phyloP scores from a whole-genome alignment of 2,329 filamentous ascomycete genomes.

The Juglanconis sp. region DNA sequence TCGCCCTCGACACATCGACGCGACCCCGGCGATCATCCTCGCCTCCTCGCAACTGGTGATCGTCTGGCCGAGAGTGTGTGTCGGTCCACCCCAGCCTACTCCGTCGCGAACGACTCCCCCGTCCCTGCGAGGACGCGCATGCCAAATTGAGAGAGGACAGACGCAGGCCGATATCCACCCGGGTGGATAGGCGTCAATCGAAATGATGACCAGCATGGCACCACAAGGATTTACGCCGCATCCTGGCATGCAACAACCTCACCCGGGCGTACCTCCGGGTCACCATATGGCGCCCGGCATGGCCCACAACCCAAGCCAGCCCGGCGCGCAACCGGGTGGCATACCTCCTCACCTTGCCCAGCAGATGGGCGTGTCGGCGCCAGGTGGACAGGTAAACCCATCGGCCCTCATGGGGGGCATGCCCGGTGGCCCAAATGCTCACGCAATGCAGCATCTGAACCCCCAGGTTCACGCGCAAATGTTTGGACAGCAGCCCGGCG shows the following conservation, averaged over 20 bases:
- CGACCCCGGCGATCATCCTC: conserved; percentile 7
- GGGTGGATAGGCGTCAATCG: conserved; percentile 52
- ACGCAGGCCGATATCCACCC: conserved; percentile 54
- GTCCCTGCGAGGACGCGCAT: conserved; percentile 34
- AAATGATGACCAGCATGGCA: conserved; percentile 68
- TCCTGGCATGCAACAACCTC: conserved; percentile 64
- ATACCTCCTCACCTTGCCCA: conserved; percentile 65
- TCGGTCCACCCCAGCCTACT: conserved; percentile 2
- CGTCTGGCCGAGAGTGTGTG: neutral
- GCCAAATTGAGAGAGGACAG: conserved; percentile 42
- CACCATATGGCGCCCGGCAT: conserved; percentile 62
- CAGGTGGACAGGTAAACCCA: conserved; percentile 69
- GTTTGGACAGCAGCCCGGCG: conserved; percentile 53
- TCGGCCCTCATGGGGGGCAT: conserved; percentile 73
- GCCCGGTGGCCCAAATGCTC: conserved; percentile 67
- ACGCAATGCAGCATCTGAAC: conserved; percentile 70
- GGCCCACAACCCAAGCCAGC: conserved; percentile 67
- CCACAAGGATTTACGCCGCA: conserved; percentile 63
- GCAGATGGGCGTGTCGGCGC: conserved; percentile 71
- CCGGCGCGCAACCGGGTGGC: conserved; percentile 60
- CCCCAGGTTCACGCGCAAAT: conserved; percentile 54
- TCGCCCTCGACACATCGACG: conserved; percentile 13
- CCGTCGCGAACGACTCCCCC: neutral
- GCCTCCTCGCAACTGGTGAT: conserved; percentile 8
- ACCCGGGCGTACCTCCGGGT: conserved; percentile 64